These are phyloP conservation scores for Penstemon davidsonii DNA, from an alignment of 257 asterid genomes.

Conservation along the genomic window DNA sequence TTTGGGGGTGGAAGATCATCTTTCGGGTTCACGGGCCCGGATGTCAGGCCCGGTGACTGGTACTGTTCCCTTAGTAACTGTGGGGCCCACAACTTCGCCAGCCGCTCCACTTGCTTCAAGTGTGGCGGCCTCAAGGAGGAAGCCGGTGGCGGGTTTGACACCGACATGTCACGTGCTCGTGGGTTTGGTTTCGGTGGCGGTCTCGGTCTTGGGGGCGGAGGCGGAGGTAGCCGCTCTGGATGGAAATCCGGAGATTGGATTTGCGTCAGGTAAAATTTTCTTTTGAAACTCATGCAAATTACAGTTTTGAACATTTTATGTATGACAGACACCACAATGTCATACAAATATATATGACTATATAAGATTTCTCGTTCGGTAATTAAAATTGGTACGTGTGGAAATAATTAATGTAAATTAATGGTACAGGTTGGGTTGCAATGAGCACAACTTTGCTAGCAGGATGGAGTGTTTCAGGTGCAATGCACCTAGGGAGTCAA, in stretches of 20 bases:
- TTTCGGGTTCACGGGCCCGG: conserved; percentile 75
- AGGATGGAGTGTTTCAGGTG: conserved; percentile 97
- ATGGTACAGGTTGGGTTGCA: conserved; percentile 73
- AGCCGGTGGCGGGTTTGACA: conserved; percentile 35
- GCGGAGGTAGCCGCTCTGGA: conserved; percentile 62
- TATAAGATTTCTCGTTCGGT: too few species aligned
- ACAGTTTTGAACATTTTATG: too few species aligned
- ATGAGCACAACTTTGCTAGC: conserved; percentile 95
- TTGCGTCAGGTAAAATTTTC: conserved; percentile 59
- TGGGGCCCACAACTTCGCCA: conserved; percentile 97
- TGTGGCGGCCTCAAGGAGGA: conserved; percentile 93
- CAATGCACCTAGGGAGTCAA: conserved; percentile 89
- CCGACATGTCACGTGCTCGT: conserved; percentile 44
- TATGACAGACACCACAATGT: too few species aligned
- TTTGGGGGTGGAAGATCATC: conserved; percentile 47
- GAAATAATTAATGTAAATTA: background rate
- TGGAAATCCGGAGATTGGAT: conserved; percentile 99
- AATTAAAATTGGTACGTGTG: too few species aligned
- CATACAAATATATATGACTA: too few species aligned
- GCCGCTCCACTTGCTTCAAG: conserved; percentile 98
- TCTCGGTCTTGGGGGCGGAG: conserved; percentile 19
- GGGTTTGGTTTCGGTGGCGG: conserved; percentile 47
- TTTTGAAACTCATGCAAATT: background rate
- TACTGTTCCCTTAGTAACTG: conserved; percentile 77
- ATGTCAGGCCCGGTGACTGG: conserved; percentile 99